A percentile compares a stretch with the other conserved stretches of the same genome.
Evolutionary conservation across 805 yeast species (phyloP).

Genomic region (Kregervanrija fluxuum): DNA sequence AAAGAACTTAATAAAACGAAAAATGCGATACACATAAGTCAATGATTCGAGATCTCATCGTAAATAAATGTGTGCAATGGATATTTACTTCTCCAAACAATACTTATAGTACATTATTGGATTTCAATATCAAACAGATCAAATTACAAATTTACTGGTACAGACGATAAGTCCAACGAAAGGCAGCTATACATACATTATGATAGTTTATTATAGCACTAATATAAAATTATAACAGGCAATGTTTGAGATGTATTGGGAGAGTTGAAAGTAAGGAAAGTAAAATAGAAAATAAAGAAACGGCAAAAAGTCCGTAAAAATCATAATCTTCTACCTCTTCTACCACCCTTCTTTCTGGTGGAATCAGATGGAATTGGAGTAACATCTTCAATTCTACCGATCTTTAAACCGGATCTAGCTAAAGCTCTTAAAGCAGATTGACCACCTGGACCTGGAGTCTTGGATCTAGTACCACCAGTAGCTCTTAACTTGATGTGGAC

Average conservation of each 20-base stretch:
- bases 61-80: too few relatives aligned
- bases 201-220: constrained; percentile 2
- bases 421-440: constrained; percentile 98
- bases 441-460: constrained; percentile 99
- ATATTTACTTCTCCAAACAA: too few relatives aligned
- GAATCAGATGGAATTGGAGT: constrained; percentile 99
- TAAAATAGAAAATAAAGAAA: constrained; percentile 4
- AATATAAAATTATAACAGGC: background rate
- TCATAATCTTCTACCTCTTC: constrained; percentile 99
- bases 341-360: constrained; percentile 99
- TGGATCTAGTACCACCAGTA: constrained; percentile 99
- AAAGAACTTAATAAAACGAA: background rate
- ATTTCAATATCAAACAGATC: too few relatives aligned
- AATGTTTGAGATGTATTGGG: constrained; percentile 1
- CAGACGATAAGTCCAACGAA: background rate
- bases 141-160: too few relatives aligned
- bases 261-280: constrained; percentile 5
- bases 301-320: constrained; percentile 8
- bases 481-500: constrained; percentile 99
- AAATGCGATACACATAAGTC: background rate
- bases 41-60: too few relatives aligned
- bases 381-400: constrained; percentile 99
- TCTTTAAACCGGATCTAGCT: constrained; percentile 99
- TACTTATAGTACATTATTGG: too few relatives aligned
- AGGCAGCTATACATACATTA: background rate